phyloP scores from a whole-genome alignment of 2,329 filamentous ascomycete genomes.

The Calycina herbarum region DNA sequence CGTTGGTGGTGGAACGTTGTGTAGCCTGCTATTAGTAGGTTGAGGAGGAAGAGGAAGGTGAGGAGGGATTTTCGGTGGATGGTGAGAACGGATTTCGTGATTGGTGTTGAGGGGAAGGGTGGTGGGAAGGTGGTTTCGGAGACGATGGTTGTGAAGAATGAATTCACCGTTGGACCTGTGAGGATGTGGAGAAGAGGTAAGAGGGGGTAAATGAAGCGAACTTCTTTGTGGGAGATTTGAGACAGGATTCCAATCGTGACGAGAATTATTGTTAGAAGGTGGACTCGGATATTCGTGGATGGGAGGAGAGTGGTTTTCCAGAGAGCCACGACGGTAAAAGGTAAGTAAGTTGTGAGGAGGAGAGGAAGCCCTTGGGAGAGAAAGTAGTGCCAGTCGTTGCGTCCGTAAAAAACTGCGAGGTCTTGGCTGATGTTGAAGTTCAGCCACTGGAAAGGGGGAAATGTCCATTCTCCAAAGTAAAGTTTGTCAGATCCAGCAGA shows the following conservation, averaged over 20 bases:
- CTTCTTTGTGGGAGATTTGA: constrained; percentile 89
- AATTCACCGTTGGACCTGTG: constrained; percentile 64
- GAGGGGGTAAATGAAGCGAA: constrained; percentile 93
- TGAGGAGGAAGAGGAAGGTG: constrained; percentile 58
- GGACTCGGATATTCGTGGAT: constrained; percentile 44
- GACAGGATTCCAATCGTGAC: constrained; percentile 66
- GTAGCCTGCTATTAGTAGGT: constrained; percentile 72
- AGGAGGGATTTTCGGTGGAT: constrained; percentile 58
- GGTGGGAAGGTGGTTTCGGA: constrained; percentile 27
- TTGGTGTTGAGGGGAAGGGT: constrained; percentile 31
- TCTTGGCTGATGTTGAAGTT: constrained; percentile 89
- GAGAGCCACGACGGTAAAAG: constrained; percentile 69
- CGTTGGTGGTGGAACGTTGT: constrained; percentile 76
- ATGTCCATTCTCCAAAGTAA: constrained; percentile 84
- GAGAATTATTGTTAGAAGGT: constrained; percentile 51
- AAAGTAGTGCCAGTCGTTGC: constrained; percentile 91
- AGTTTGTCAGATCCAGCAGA: constrained; percentile 70
- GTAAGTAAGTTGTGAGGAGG: constrained; percentile 78
- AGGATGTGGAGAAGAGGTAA: constrained; percentile 84
- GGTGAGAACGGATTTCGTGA: constrained; percentile 31
- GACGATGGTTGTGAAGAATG: constrained; percentile 56
- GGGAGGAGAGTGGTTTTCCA: constrained; percentile 44
- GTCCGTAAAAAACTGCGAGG: constrained; percentile 89
- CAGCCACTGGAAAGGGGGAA: constrained; percentile 84
- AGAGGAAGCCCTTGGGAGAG: constrained; percentile 85